phyloP scores from a whole-genome alignment of 2,329 filamentous ascomycete species.

The Neonectria faginata region DNA sequence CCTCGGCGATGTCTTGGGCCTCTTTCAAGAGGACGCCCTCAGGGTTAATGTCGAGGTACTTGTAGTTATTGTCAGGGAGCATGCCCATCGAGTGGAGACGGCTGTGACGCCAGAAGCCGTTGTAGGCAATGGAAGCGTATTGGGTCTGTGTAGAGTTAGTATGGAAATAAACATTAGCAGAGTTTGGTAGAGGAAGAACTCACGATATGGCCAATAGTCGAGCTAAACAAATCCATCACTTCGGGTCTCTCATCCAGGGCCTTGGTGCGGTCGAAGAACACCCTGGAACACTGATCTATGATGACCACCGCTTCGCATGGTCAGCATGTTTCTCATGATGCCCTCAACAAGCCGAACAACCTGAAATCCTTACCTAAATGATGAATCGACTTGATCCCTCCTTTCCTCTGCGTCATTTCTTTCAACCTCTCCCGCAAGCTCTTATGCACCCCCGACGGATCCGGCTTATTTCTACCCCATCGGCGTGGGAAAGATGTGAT shows the following conservation, averaged over 20 bases:
- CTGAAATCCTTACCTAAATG: slow-evolving; percentile 31
- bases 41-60: slow-evolving; percentile 12
- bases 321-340: neutral
- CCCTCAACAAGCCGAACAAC: too few relatives aligned
- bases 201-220: slow-evolving; percentile 11
- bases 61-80: neutral
- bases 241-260: slow-evolving; percentile 13
- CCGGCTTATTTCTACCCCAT: slow-evolving; percentile 56
- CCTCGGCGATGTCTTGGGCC: slow-evolving; percentile 10
- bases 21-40: slow-evolving; percentile 8
- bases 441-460: slow-evolving; percentile 55
- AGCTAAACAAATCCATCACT: slow-evolving; percentile 11
- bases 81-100: neutral
- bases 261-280: slow-evolving; percentile 55
- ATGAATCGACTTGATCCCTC: slow-evolving; percentile 47
- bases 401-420: slow-evolving; percentile 33
- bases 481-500: slow-evolving; percentile 57
- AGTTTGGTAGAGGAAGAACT: neutral
- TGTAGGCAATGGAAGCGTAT: slow-evolving; percentile 2
- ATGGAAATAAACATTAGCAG: neutral
- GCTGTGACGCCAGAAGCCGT: slow-evolving; percentile 6
- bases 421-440: slow-evolving; percentile 50
- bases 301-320: slow-evolving; percentile 49
- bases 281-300: slow-evolving; percentile 55
- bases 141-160: neutral